Base-by-base conservation (phyloP, 345 rosid genomes). In the Diplotaxis tenuifolia region DNA sequence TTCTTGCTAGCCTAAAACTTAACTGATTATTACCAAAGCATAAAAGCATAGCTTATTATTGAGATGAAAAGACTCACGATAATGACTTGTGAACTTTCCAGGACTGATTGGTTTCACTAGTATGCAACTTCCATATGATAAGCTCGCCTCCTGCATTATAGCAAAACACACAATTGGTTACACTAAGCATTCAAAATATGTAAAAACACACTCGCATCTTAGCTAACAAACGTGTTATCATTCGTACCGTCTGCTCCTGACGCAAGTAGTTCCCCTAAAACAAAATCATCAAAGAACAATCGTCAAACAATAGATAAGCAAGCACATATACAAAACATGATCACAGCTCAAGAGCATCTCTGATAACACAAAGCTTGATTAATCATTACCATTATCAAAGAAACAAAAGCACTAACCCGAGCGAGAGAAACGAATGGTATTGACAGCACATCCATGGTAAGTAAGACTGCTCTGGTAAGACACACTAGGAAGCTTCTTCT, bases 231-330 rank as follows among this genome's bases (percentile, higher is more conserved):
- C 29, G 60, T 38, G 31, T 42, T 65, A 0, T 34, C 34, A 52
- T 45, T 6, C 84, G 66, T 86, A 91, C 98, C 98, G 83, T 91
- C 98, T 62, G 96, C 98, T 77, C 97, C 98, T 3, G 98, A 94
- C 59, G 98, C 95, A 82, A 94, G 91, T 28, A 80, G 85, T 56
- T 94, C 97, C 53, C 98, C 97, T 94, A 87, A 83, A 83, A 2
- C 71, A 83, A 84, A 2, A 73, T 38, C 11, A 45, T 23, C 31
- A 63, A 0, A 62, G 0, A 56, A 31, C 65, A 53, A 9, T 28
- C 65, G 5, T 62, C 50, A 68, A 27, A 1, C 36, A 68, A 28
- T 8, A 62, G 20, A 27, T 22, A 18, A 42, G 9, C 47, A 18
- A 42, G 9, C 47, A 25, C 47, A 72, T 0, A n/a, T 18, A 3